Evolutionary conservation across 1,139 yeast genomes (phyloP).

Genomic region (Pneumocystis wakefieldiae): DNA sequence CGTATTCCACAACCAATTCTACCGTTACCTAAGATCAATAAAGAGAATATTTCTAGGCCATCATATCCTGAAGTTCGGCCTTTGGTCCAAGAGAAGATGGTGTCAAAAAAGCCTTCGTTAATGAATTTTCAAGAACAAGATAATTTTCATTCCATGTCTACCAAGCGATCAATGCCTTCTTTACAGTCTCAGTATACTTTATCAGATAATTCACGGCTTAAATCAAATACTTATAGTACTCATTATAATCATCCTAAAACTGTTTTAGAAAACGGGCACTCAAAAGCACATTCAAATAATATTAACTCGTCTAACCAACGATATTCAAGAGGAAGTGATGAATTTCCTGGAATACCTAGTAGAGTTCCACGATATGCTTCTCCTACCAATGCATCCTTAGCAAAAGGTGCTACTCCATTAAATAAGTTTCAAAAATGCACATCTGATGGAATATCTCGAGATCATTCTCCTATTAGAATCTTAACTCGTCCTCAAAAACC

Average conservation of each 20-base stretch:
- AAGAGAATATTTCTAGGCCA: not conserved
- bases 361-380: not conserved
- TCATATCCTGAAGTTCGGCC: not conserved
- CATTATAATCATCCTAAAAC: not conserved
- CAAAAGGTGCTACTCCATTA: not conserved
- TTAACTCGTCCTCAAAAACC: slow-evolving; percentile 2
- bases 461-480: not conserved
- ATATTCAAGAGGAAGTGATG: not conserved
- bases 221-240: not conserved
- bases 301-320: not conserved
- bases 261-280: not conserved
- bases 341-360: not conserved
- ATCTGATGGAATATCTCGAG: not conserved
- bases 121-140: slow-evolving; percentile 4
- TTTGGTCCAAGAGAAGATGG: slow-evolving; percentile 4
- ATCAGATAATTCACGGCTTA: slow-evolving; percentile 7
- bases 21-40: slow-evolving; percentile 3
- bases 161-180: slow-evolving; percentile 16
- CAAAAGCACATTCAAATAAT: not conserved
- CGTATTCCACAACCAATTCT: slow-evolving; percentile 14
- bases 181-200: slow-evolving; percentile 10
- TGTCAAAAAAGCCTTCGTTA: slow-evolving; percentile 13
- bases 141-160: slow-evolving; percentile 6
- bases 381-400: not conserved
- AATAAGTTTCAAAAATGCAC: not conserved